Conservation (phyloP, 164 flowering plant genomes). For the Macadamia tetraphylla region DNA sequence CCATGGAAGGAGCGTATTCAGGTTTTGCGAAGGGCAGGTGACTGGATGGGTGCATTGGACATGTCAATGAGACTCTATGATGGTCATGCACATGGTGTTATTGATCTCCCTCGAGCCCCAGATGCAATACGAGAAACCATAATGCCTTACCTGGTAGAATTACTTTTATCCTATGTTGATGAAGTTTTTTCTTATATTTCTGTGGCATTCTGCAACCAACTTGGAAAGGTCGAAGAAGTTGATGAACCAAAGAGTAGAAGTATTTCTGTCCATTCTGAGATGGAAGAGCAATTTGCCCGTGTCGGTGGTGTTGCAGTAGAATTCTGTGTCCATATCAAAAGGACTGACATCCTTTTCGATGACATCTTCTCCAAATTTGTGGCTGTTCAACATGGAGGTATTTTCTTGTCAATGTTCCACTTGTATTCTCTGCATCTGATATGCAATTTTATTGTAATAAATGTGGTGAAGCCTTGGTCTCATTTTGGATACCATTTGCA, state of each 20-base stretch:
- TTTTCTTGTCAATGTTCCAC: background rate
- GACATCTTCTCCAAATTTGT: conserved; percentile 77
- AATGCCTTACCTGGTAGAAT: conserved; percentile 80
- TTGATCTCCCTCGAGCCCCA: conserved; percentile 81
- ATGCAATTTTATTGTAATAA: too few relatives aligned
- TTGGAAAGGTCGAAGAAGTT: conserved; percentile 39
- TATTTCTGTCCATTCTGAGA: conserved; percentile 48
- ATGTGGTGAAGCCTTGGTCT: too few relatives aligned
- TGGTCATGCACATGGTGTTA: conserved; percentile 91
- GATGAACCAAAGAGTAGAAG: conserved; percentile 29
- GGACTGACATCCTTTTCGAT: conserved; percentile 88
- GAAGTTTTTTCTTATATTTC: conserved; percentile 95
- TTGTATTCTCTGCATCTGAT: background rate
- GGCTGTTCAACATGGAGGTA: conserved; percentile 87
- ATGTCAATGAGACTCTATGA: conserved; percentile 96
- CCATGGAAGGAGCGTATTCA: conserved; percentile 96
- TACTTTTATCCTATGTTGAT: conserved; percentile 81
- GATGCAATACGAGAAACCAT: conserved; percentile 60
- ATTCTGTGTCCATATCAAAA: conserved; percentile 85
- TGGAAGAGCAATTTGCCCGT: conserved; percentile 85
- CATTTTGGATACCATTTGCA: too few relatives aligned
- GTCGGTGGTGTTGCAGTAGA: conserved; percentile 99
- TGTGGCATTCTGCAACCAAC: conserved; percentile 76
- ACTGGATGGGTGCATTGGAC: conserved; percentile 99
- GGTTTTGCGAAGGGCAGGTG: conserved; percentile 89